Evolutionary conservation across 2,329 filamentous ascomycete species (phyloP).

Genomic region (Hortaea sp.): DNA sequence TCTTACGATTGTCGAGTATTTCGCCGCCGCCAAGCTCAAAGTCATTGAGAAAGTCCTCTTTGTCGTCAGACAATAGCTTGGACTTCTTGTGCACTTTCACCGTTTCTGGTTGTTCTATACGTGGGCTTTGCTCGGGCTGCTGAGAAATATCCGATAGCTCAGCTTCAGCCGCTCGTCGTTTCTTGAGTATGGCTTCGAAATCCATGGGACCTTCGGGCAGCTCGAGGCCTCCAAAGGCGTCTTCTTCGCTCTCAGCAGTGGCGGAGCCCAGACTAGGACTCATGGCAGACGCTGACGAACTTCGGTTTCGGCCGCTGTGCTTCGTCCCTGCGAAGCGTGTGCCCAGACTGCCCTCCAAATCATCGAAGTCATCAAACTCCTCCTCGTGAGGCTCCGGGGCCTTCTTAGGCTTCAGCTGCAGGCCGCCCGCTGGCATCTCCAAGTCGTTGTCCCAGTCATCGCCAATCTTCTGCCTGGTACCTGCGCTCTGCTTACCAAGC

Average conservation of each 20-base stretch:
- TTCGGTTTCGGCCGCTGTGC: conserved; percentile 68
- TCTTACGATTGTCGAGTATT: conserved; percentile 63
- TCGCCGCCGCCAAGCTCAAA: conserved; percentile 80
- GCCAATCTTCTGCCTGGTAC: conserved; percentile 29
- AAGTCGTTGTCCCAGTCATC: conserved; percentile 44
- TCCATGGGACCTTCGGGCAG: conserved; percentile 76
- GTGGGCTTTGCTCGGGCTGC: conserved; percentile 25
- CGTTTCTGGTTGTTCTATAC: conserved; percentile 26
- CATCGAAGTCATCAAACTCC: conserved; percentile 65
- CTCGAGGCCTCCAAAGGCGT: conserved; percentile 80
- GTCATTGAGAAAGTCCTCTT: conserved; percentile 74
- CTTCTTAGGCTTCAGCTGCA: conserved; percentile 32
- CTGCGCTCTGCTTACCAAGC: conserved; percentile 51
- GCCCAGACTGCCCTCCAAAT: conserved; percentile 90
- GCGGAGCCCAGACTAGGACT: conserved; percentile 90
- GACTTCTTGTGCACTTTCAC: conserved; percentile 26
- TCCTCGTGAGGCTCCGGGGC: conserved; percentile 23
- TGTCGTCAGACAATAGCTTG: conserved; percentile 24
- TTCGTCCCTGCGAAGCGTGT: conserved; percentile 82
- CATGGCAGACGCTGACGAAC: conserved; percentile 77
- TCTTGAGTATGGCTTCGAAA: conserved; percentile 67
- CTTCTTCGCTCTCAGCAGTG: conserved; percentile 90
- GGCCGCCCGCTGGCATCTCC: conserved; percentile 31
- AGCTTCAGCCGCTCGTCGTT: conserved; percentile 47
- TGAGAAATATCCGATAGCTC: conserved; percentile 25